phyloP scores from a whole-genome alignment of 352 stramenopile genomes.

The Pilasporangium apinafurcum region DNA sequence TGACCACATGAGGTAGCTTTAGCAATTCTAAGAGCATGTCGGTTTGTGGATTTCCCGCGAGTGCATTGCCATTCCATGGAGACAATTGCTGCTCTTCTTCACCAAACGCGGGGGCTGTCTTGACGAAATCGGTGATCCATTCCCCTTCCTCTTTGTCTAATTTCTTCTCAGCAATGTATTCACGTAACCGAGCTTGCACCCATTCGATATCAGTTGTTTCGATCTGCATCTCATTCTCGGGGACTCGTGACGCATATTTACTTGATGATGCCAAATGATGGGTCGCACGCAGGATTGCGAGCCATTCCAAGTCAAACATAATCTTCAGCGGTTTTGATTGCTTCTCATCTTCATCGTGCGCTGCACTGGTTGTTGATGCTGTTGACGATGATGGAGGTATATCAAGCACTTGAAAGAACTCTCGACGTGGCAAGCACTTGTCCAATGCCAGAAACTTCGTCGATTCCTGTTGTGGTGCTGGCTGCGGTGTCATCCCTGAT shows the following conservation, averaged over 20 bases:
- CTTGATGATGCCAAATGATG: slow-evolving; percentile 81
- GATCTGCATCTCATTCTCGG: slow-evolving; percentile 69
- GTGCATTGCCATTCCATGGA: slow-evolving; percentile 8
- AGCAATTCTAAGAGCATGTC: slow-evolving; percentile 91
- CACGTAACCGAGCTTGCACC: slow-evolving; percentile 42
- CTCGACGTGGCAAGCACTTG: slow-evolving; percentile 95
- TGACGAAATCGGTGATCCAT: slow-evolving; percentile 77
- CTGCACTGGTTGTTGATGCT: neutral
- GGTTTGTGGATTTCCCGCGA: slow-evolving; percentile 92
- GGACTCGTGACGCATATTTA: slow-evolving; percentile 58
- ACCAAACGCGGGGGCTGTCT: slow-evolving; percentile 59
- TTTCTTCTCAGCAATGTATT: slow-evolving; percentile 47
- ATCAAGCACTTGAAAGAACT: slow-evolving; percentile 95
- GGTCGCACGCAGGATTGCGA: slow-evolving; percentile 90
- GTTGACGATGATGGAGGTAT: slow-evolving; percentile 21
- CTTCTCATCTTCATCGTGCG: neutral
- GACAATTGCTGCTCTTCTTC: slow-evolving; percentile 31
- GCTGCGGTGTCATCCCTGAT: neutral
- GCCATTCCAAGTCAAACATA: slow-evolving; percentile 93
- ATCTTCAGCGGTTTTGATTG: slow-evolving; percentile 43
- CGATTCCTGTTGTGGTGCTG: slow-evolving; percentile 4
- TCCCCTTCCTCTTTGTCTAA: slow-evolving; percentile 42
- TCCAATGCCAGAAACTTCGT: slow-evolving; percentile 99
- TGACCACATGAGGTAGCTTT: slow-evolving; percentile 92
- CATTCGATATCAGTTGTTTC: slow-evolving; percentile 72